phyloP scores from a whole-genome alignment of 768 basidiomycete species.

The Suillus americanus region DNA sequence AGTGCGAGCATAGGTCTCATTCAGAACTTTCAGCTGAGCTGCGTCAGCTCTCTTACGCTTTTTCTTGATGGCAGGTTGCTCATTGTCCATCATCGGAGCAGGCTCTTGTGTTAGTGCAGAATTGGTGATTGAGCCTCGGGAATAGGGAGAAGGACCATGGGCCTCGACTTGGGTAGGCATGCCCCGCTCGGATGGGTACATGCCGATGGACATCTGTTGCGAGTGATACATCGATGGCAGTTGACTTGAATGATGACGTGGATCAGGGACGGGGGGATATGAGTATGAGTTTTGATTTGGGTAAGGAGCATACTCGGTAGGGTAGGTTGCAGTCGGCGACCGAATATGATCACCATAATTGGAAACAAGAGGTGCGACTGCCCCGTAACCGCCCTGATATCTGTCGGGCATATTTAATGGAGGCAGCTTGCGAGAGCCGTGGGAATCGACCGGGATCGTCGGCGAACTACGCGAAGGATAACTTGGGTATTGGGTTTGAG shows the following conservation, averaged over 20 bases:
- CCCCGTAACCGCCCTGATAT: conserved; percentile 44
- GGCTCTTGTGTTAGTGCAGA: conserved; percentile 34
- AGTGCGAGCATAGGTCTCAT: conserved; percentile 76
- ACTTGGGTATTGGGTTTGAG: conserved; percentile 39
- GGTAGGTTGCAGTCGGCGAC: conserved; percentile 65
- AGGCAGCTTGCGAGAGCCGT: conserved; percentile 59
- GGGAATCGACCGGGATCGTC: conserved; percentile 44
- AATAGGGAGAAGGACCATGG: conserved; percentile 48
- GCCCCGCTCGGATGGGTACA: conserved; percentile 33
- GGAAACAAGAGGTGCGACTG: conserved; percentile 36
- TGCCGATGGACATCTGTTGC: conserved; percentile 29
- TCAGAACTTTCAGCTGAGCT: conserved; percentile 75
- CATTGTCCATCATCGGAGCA: conserved; percentile 37
- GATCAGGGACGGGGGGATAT: conserved; percentile 37
- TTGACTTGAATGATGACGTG: conserved; percentile 30
- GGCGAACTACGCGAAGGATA: conserved; percentile 51
- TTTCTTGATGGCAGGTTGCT: conserved; percentile 80
- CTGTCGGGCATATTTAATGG: conserved; percentile 52
- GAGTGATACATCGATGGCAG: conserved; percentile 25
- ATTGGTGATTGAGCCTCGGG: conserved; percentile 39
- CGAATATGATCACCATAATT: conserved; percentile 46
- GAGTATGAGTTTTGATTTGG: conserved; percentile 33
- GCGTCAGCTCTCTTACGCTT: conserved; percentile 86
- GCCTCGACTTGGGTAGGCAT: conserved; percentile 41
- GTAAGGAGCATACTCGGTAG: conserved; percentile 52